phyloP scores from a whole-genome alignment of 176 grass and related monocot genomes.

The Metroxylon sagu region DNA sequence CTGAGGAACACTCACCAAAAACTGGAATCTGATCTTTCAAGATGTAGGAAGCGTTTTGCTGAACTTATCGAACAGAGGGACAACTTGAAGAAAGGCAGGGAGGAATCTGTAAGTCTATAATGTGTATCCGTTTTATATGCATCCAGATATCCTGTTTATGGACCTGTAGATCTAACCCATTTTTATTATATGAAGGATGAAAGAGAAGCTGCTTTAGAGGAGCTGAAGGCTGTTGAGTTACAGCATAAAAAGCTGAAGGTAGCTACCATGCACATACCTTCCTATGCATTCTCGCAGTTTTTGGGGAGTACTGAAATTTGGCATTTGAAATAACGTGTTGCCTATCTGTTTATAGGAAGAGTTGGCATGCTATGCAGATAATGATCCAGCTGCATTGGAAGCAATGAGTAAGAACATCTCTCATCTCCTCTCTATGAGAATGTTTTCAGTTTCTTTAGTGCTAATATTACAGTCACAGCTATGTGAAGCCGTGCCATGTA shows the following conservation, averaged over 20 bases:
- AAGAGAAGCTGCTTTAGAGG: constrained; percentile 64
- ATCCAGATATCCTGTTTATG: background rate
- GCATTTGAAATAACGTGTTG: background rate
- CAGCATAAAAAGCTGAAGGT: constrained; percentile 82
- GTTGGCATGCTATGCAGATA: constrained; percentile 69
- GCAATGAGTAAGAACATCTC: constrained; percentile 61
- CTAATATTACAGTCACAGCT: no score
- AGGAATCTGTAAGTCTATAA: constrained; percentile 62
- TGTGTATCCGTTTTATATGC: background rate
- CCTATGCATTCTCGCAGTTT: no score
- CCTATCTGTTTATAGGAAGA: constrained; percentile 50
- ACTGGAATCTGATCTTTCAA: constrained; percentile 73
- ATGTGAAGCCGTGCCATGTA: background rate
- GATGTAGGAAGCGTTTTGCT: constrained; percentile 41
- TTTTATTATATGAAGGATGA: constrained; percentile 53
- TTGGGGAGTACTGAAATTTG: no score
- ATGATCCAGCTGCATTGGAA: constrained; percentile 81
- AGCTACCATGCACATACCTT: background rate
- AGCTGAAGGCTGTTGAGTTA: constrained; percentile 54
- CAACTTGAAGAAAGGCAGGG: constrained; percentile 83
- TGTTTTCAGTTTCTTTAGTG: background rate
- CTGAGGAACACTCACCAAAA: constrained; percentile 64
- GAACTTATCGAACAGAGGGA: constrained; percentile 88
- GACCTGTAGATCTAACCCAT: constrained; percentile 15
- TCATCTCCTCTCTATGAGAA: constrained; percentile 4